Evolutionary conservation across 108 stramenopile species (phyloP).

Genomic region (Mediolabrus comicus): DNA sequence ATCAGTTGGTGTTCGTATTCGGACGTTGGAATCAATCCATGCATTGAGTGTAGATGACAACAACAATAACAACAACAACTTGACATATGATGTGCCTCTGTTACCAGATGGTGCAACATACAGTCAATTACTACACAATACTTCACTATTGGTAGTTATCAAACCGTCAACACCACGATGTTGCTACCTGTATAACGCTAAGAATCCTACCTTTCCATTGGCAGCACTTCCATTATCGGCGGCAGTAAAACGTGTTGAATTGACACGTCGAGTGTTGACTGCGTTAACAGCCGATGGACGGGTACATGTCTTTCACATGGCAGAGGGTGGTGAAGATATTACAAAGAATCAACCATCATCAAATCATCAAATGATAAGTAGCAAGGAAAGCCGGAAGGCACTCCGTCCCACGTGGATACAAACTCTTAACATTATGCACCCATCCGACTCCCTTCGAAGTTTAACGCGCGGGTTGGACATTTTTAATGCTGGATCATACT

Average conservation of each 20-base stretch:
- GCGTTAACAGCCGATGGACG: slow-evolving; percentile 39
- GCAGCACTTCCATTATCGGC: slow-evolving; percentile 38
- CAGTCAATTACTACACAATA: slow-evolving; percentile 31
- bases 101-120: slow-evolving; percentile 34
- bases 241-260: slow-evolving; percentile 40
- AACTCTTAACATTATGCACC: slow-evolving; percentile 40
- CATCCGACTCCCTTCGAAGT: slow-evolving; percentile 33
- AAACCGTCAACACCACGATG: slow-evolving; percentile 36
- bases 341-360: too few species aligned
- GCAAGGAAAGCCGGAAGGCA: background rate
- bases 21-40: slow-evolving; percentile 31
- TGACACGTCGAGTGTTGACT: slow-evolving; percentile 30
- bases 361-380: background rate
- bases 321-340: background rate
- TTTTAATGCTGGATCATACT: slow-evolving; percentile 34
- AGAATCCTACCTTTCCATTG: slow-evolving; percentile 20
- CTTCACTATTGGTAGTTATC: slow-evolving; percentile 23
- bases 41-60: background rate
- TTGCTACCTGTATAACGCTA: slow-evolving; percentile 34
- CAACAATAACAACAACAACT: slow-evolving; percentile 15
- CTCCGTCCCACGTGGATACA: slow-evolving; percentile 29
- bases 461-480: slow-evolving; percentile 32
- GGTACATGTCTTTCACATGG: slow-evolving; percentile 40
- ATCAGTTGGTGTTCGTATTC: slow-evolving; percentile 36
- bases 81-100: slow-evolving; percentile 31